phyloP scores from a whole-genome alignment of 2,329 filamentous ascomycete species.

The Neofusicoccum umdonicola region DNA sequence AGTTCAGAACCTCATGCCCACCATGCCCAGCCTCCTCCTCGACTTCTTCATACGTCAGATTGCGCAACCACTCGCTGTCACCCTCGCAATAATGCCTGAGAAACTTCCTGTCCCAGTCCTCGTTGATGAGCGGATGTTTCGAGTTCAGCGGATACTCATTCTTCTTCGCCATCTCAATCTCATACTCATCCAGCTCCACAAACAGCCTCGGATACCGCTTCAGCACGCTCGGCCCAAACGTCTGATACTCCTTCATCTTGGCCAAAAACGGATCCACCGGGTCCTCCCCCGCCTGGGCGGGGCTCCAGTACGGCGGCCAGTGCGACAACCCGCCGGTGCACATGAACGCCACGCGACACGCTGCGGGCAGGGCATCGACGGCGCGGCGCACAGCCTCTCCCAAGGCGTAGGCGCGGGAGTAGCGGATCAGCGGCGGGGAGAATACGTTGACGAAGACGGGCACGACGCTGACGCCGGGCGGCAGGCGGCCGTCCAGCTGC shows the following conservation, averaged over 20 bases:
- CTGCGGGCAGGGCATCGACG: slow-evolving; percentile 9
- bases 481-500: slow-evolving; percentile 20
- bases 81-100: slow-evolving; percentile 21
- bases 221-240: slow-evolving; percentile 25
- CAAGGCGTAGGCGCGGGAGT: slow-evolving; percentile 29
- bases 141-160: slow-evolving; percentile 32
- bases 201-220: slow-evolving; percentile 27
- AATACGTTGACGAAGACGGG: slow-evolving; percentile 32
- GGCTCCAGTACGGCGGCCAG: slow-evolving; percentile 33
- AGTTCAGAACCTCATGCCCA: slow-evolving; percentile 25
- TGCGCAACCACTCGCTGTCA: slow-evolving; percentile 24
- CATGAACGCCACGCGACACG: slow-evolving; percentile 16
- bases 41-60: slow-evolving; percentile 24
- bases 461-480: slow-evolving; percentile 24
- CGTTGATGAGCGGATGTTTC: slow-evolving; percentile 32
- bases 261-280: slow-evolving; percentile 28
- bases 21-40: slow-evolving; percentile 24
- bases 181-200: slow-evolving; percentile 30
- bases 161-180: slow-evolving; percentile 31
- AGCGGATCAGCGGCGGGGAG: slow-evolving; percentile 30
- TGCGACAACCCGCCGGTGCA: slow-evolving; percentile 25
- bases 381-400: slow-evolving; percentile 28
- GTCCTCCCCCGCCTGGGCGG: slow-evolving; percentile 25
- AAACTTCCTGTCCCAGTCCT: slow-evolving; percentile 29
- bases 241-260: slow-evolving; percentile 31